Conservation (phyloP, 2,329 filamentous ascomycete species). For the Aspergillus neoniger region DNA sequence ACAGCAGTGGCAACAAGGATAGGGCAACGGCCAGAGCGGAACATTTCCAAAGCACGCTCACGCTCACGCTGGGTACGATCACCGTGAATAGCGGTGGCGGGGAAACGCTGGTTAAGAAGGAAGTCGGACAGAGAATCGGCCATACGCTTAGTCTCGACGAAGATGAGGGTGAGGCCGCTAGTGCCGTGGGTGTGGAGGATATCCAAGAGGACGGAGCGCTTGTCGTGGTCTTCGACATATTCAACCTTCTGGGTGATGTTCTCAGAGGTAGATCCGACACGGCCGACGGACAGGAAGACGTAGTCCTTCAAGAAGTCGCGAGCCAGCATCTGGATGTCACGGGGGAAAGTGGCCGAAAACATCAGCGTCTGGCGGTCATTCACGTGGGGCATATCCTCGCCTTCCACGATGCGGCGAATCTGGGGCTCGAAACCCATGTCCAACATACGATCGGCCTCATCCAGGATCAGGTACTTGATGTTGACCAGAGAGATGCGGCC, state of each 20-base stretch:
- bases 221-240: conserved; percentile 95
- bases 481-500: conserved; percentile 95
- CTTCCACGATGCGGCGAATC: conserved; percentile 97
- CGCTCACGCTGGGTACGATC: conserved; percentile 98
- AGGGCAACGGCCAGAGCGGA: conserved; percentile 92
- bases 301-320: conserved; percentile 99
- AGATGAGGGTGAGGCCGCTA: conserved; percentile 88
- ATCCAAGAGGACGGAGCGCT: conserved; percentile 95
- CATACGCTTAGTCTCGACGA: conserved; percentile 99
- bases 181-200: conserved; percentile 89
- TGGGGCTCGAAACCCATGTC: conserved; percentile 99
- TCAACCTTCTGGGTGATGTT: conserved; percentile 99
- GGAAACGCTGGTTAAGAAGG: conserved; percentile 97
- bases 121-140: conserved; percentile 97
- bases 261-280: conserved; percentile 98
- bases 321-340: conserved; percentile 98
- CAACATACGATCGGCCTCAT: conserved; percentile 99
- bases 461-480: conserved; percentile 98
- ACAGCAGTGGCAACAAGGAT: conserved; percentile 97
- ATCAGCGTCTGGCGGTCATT: conserved; percentile 93
- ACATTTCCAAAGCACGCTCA: conserved; percentile 96
- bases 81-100: conserved; percentile 96
- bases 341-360: conserved; percentile 99
- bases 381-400: conserved; percentile 92
- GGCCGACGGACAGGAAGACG: conserved; percentile 96